phyloP scores from a whole-genome alignment of 2,329 filamentous ascomycete species.

The Aspergillus aculeatinus region DNA sequence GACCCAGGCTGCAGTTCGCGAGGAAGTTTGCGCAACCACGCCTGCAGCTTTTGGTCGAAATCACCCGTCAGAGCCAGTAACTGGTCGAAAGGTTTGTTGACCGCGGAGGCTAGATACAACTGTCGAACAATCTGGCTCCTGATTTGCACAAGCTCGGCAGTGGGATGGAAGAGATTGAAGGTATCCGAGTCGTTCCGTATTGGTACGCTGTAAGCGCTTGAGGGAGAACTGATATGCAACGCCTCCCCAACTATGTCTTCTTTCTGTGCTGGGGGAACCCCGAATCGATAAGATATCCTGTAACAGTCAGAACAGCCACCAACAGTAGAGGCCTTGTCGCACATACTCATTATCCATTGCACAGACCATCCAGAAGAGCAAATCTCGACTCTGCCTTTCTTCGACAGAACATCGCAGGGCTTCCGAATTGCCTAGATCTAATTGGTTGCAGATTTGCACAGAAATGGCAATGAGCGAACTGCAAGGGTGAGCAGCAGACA shows the following conservation, averaged over 20 bases:
- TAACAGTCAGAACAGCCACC: background rate
- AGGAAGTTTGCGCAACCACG: constrained; percentile 15
- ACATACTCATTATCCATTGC: constrained; percentile 21
- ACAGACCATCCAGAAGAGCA: constrained; percentile 20
- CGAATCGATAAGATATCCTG: constrained; percentile 20
- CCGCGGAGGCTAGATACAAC: constrained; percentile 15
- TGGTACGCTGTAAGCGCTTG: constrained; percentile 3
- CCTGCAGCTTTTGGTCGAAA: constrained; percentile 15
- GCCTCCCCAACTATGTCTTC: constrained; percentile 14
- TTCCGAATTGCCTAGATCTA: constrained; percentile 11
- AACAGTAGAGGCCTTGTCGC: too few species aligned
- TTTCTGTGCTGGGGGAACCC: constrained; percentile 13
- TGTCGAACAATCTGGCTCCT: constrained; percentile 16
- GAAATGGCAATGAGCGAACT: constrained; percentile 16
- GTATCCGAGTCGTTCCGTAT: constrained; percentile 1
- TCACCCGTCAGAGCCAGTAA: constrained; percentile 11
- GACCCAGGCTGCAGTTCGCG: constrained; percentile 14
- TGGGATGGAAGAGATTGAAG: constrained; percentile 15
- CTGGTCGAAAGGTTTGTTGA: constrained; percentile 13
- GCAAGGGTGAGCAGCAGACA: constrained; percentile 13
- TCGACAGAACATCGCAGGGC: constrained; percentile 2
- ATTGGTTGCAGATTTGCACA: constrained; percentile 15
- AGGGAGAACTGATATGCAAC: constrained; percentile 5
- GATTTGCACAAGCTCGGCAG: constrained; percentile 18
- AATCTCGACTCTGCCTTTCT: constrained; percentile 11